Evolutionary conservation across 768 basidiomycete species (phyloP), one percentile per base, ranked within the genome.

Genomic region (Exidia glandulosa): DNA sequence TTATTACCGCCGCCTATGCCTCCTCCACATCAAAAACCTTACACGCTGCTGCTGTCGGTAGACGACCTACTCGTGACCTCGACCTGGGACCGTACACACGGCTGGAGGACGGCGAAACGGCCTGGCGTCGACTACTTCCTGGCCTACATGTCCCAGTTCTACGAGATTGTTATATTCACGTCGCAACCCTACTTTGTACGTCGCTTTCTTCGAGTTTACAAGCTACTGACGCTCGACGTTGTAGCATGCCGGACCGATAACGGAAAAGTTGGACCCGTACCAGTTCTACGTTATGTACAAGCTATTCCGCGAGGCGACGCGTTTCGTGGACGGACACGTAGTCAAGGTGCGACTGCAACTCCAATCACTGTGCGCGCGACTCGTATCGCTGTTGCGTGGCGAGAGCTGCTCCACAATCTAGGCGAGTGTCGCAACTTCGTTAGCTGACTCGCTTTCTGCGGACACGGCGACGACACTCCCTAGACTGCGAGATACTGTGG

Each of bases 41-140:
- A 92, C 74, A 98, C 95, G 1, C 81, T 98, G 23, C 77, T 97
- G 9, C 73, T 99, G 57, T 93, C 92, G 32, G 74, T 99, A 29
- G 95, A 99, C 62, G 94, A 95, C 67, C 80, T 99, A 29, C 79
- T 98, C 34, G 81, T 97, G 23, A 87, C 88, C 12, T 94, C 91
- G 12, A 87, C 86, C 3, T 99, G 96, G 96, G 93, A 96, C 93
- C 84, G 94, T 59, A 83, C 90, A 74, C 80, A 90, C 66, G 96
- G 96, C 57, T 99, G 96, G 95, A 79, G 92, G 64, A 97, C 95
- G 2, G 95, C 94, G 4, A 99, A 98, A 74, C 85, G 96, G 33
- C 95, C 96, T 1, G 96, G 96, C 3, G 90, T 94, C 16, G 96
- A 99, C 69, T 98, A 99, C 74, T 99, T 99, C 81, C 79, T 99